Conservation (phyloP, 768 basidiomycete species). For the Agaricus bisporus region DNA sequence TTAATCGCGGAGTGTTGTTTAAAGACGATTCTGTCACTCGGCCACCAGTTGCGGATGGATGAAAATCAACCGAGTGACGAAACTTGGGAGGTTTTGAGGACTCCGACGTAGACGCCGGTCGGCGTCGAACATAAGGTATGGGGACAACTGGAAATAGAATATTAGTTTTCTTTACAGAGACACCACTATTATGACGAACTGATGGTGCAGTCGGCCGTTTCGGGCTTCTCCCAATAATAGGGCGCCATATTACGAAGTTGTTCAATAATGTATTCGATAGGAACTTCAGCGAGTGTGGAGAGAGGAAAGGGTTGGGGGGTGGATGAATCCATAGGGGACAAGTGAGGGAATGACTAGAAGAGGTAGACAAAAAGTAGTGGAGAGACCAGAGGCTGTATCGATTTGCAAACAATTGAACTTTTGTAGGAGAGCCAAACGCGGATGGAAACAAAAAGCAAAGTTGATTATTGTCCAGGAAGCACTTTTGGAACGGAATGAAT, state of each 20-base stretch:
- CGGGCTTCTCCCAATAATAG: slow-evolving; percentile 68
- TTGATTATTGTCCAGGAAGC: slow-evolving; percentile 9
- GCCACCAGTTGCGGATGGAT: slow-evolving; percentile 38
- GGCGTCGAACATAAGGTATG: slow-evolving; percentile 35
- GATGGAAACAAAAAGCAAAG: slow-evolving; percentile 10
- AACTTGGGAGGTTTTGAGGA: slow-evolving; percentile 20
- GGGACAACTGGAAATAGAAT: slow-evolving; percentile 37
- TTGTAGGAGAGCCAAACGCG: slow-evolving; percentile 8
- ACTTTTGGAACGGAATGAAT: slow-evolving; percentile 2
- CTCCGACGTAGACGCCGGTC: slow-evolving; percentile 26
- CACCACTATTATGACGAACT: slow-evolving; percentile 32
- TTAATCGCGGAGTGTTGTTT: slow-evolving; percentile 48
- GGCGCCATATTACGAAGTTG: slow-evolving; percentile 63
- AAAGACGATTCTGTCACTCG: slow-evolving; percentile 47
- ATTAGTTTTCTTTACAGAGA: background rate
- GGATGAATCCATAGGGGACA: slow-evolving; percentile 33
- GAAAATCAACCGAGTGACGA: slow-evolving; percentile 24
- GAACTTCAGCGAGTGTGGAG: slow-evolving; percentile 54
- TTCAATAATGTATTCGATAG: slow-evolving; percentile 66
- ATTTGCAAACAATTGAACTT: slow-evolving; percentile 7
- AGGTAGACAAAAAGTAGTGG: slow-evolving; percentile 25
- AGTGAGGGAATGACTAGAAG: slow-evolving; percentile 20
- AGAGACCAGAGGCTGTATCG: slow-evolving; percentile 7
- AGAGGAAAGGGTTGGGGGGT: slow-evolving; percentile 58
- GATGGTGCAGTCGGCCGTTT: slow-evolving; percentile 76